These are phyloP conservation scores for Pelargonium australe DNA, from an alignment of 441 rosid genomes.

Conservation along the genomic window DNA sequence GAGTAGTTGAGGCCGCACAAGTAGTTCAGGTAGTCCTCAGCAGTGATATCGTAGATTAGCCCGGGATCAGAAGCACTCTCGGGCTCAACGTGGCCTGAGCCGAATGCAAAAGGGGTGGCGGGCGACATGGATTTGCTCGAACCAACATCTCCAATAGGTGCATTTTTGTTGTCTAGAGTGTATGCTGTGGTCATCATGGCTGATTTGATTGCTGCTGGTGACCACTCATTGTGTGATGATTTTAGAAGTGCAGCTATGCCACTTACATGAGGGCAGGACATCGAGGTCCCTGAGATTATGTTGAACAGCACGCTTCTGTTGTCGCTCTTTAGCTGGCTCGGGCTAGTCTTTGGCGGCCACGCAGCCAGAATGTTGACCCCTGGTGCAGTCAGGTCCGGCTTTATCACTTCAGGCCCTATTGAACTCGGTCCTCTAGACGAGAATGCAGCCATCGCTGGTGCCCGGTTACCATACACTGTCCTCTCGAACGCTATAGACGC, in stretches of 20 bases:
- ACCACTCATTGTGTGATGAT: conserved; percentile 50
- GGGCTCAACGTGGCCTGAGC: conserved; percentile 53
- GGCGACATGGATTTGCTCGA: background rate
- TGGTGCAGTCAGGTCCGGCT: conserved; percentile 59
- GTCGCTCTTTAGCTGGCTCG: conserved; percentile 32
- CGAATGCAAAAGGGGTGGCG: conserved; percentile 45
- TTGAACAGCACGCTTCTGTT: conserved; percentile 45
- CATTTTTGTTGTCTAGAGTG: conserved; percentile 30
- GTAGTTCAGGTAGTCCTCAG: conserved; percentile 29
- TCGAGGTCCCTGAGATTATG: conserved; percentile 58
- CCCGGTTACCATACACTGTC: conserved; percentile 36
- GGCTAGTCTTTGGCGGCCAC: conserved; percentile 42
- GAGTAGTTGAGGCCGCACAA: conserved; percentile 37
- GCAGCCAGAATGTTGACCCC: conserved; percentile 60
- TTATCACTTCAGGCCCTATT: conserved; percentile 40
- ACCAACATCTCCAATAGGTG: conserved; percentile 38
- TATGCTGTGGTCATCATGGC: conserved; percentile 70
- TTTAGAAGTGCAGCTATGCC: conserved; percentile 53
- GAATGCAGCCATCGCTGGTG: conserved; percentile 50
- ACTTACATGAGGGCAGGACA: conserved; percentile 62
- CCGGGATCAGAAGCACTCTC: conserved; percentile 46
- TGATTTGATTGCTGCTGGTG: conserved; percentile 58
- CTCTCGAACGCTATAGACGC: conserved; percentile 41
- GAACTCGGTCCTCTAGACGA: conserved; percentile 57
- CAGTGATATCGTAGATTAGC: conserved; percentile 38